Conservation (phyloP, 768 basidiomycete species). For the Psilocybe azurescens region DNA sequence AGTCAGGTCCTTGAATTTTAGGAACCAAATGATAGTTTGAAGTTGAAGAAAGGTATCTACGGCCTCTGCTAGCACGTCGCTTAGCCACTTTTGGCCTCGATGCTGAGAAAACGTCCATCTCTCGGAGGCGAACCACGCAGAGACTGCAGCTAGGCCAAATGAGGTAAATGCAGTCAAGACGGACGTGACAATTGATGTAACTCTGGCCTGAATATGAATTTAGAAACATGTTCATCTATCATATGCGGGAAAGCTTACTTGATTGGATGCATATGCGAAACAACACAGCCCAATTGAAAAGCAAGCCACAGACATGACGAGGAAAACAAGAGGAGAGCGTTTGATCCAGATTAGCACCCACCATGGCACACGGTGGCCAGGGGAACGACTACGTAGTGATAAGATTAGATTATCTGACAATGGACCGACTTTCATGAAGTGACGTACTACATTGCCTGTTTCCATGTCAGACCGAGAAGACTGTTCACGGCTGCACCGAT, state of each 20-base stretch:
- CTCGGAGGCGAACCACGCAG: conserved; percentile 76
- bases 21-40: conserved; percentile 25
- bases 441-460: conserved; percentile 82
- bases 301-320: conserved; percentile 83
- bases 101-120: conserved; percentile 67
- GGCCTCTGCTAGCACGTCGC: conserved; percentile 59
- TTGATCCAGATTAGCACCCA: conserved; percentile 91
- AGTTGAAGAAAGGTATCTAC: conserved; percentile 38
- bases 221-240: not conserved
- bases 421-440: not conserved
- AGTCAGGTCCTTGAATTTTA: not conserved
- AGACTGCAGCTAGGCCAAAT: conserved; percentile 73
- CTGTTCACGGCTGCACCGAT: conserved; percentile 81
- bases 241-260: conserved; percentile 45
- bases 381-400: conserved; percentile 58
- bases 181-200: conserved; percentile 76
- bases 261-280: conserved; percentile 76
- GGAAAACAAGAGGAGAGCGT: conserved; percentile 80
- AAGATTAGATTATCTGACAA: conserved; percentile 8
- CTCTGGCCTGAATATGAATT: conserved; percentile 43
- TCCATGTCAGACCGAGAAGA: conserved; percentile 79
- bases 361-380: conserved; percentile 79
- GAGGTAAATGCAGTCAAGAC: conserved; percentile 78
- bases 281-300: conserved; percentile 81
- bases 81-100: conserved; percentile 72